These are phyloP conservation scores for Sanghuangporus sanghuang DNA, from an alignment of 1,284 basidiomycete species.

Conservation along the genomic window DNA sequence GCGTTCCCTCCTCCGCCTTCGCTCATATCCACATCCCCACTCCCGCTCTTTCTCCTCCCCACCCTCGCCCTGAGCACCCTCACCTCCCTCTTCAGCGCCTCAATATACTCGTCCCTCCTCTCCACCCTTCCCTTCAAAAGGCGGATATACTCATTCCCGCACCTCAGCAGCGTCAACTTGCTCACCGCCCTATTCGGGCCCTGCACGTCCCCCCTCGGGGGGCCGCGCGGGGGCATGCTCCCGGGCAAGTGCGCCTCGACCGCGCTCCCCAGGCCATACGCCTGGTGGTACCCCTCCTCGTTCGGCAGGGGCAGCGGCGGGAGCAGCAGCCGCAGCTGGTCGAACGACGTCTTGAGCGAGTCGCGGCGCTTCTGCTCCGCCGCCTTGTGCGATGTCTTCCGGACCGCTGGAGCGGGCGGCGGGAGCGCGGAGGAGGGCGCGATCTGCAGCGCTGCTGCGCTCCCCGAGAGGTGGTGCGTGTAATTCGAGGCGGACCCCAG, in stretches of 20 bases:
- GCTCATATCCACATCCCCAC: constrained; percentile 64
- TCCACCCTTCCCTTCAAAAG: constrained; percentile 75
- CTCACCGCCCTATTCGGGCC: constrained; percentile 94
- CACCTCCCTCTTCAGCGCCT: constrained; percentile 65
- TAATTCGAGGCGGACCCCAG: constrained; percentile 23
- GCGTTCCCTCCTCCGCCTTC: constrained; percentile 24
- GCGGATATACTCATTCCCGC: constrained; percentile 84
- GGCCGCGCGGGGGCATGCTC: constrained; percentile 78
- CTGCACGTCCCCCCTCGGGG: constrained; percentile 79
- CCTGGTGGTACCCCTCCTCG: constrained; percentile 44
- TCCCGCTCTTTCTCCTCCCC: constrained; percentile 24
- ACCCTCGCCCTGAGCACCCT: constrained; percentile 46
- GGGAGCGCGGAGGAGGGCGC: constrained; percentile 23
- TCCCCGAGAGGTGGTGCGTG: constrained; percentile 21
- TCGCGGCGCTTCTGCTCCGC: constrained; percentile 97
- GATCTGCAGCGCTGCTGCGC: constrained; percentile 20
- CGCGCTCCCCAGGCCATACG: constrained; percentile 18
- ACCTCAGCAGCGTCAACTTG: constrained; percentile 89
- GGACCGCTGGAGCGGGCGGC: constrained; percentile 35
- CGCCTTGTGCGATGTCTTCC: constrained; percentile 92
- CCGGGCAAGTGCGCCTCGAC: constrained; percentile 73
- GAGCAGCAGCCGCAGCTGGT: constrained; percentile 84
- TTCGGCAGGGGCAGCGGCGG: constrained; percentile 84
- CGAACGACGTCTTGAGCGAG: constrained; percentile 92
- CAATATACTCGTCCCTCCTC: constrained; percentile 80